Base-by-base conservation (phyloP, 768 basidiomycete genomes). In the Amanita phalloides region DNA sequence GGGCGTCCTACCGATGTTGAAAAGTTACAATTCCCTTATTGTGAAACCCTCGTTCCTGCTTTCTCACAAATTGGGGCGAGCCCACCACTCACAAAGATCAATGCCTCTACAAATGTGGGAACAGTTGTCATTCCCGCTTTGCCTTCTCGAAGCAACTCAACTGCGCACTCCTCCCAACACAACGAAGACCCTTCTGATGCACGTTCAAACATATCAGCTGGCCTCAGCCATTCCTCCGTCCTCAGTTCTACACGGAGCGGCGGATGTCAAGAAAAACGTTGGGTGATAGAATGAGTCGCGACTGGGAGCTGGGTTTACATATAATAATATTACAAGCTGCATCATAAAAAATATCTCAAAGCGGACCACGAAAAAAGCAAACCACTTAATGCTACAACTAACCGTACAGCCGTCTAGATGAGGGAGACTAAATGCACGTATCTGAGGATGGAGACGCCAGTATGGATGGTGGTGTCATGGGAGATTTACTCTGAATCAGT, bases 1-100 rank as follows among this genome's bases (percentile, higher is more conserved):
- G 58, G 57, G 10, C 55, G 58, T 37, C 71, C 71, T 54, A 75
- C 66, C 3, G 71, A 76, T 50, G 57, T 66, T 1, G 78, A 81
- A 62, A 87, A 87, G 63, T 70, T 82, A 43, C 69, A 71, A n/a
- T 86, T 84, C 67, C 81, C 83, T 0, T 71, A 76, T 3, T 69
- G 67, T 46, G 73, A 76, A 47, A 64, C 68, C 48, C 71, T 74
- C 9, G 65, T 82, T 53, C 79, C 81, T 4, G 80, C 81, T 1
- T 21, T 6, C 11, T 10, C 39, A 8, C 37, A 38, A 41, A 20
- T 13, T 42, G 20, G 8, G 6, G 23, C 41, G 10, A 42, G 4
- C 11, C 9, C n/a, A 5, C 9, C 38, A 9, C 38, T 10, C 14
- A 17, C 20, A 20, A 20, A 39, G 4, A 9, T 42, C 23, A 23